Evolutionary conservation across 257 asterid species (phyloP), one percentile per base, ranked within the genome.

Genomic region (Vinca minor): DNA sequence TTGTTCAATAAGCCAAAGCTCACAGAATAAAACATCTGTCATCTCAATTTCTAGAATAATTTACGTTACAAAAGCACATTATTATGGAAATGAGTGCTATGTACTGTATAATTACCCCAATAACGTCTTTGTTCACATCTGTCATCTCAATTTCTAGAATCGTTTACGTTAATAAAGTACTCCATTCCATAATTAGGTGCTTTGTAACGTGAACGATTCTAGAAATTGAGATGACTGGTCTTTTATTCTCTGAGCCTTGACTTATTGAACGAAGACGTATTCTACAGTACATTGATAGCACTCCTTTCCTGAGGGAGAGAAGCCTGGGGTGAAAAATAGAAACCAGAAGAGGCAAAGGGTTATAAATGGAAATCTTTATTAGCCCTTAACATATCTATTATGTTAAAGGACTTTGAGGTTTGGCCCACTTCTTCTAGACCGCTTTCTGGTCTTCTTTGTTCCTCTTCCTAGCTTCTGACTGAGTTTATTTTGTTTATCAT

Each of bases 401-500:
- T 13, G 14, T 63, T 14, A 7, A 48, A 47, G n/a, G 34, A 39
- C 25, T 10, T 13, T 14, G 6, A 14, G 6, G 47, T 18, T 32
- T 0, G 38, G 35, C 35, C 14, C 9, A n/a, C 21, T n/a, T 28
- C 23, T 11, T 34, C 8, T 10, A 11, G 10, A 15, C 38, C 14
- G 1, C 20, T 36, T 38, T 44, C 31, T 69, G 44, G 1, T 49
- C 28, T n/a, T 47, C 18, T 8, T 42, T 67, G 50, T 50, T 61
- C 55, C 42, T 17, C 49, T 52, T 54, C 39, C 49, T 15, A 29
- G 10, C 13, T 39, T 9, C 57, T 63, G 31, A 26, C 13, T 23
- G 10, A 28, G 32, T 32, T 69, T 25, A 72, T 61, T 66, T 54
- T 67, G 21, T 28, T 44, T n/a, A n/a, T n/a, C n/a, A n/a, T 48